Conservation (phyloP, 148 eudicot species). For the Bassia scoparia region DNA sequence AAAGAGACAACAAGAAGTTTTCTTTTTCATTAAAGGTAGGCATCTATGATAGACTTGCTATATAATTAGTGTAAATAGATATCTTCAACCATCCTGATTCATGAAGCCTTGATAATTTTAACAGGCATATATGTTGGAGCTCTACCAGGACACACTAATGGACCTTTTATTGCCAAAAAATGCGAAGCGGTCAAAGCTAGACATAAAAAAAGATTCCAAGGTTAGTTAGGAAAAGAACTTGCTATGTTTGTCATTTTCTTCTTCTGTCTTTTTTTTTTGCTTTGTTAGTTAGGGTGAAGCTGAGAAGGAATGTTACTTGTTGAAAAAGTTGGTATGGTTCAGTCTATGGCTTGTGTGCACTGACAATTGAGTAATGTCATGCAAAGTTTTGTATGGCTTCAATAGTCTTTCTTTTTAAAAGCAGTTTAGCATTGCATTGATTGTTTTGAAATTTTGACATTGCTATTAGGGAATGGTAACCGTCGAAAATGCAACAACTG, state of each 20-base stretch:
- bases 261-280: neutral
- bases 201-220: constrained; percentile 92
- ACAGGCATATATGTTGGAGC: constrained; percentile 92
- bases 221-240: constrained; percentile 27
- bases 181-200: constrained; percentile 66
- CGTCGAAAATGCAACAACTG: constrained; percentile 73
- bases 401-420: neutral
- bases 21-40: constrained; percentile 89
- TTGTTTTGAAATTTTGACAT: neutral
- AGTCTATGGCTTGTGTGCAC: no score
- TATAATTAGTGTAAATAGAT: neutral
- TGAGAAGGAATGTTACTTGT: no score
- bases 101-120: constrained; percentile 4
- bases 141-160: constrained; percentile 86
- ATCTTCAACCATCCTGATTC: neutral
- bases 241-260: neutral
- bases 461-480: constrained; percentile 80
- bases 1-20: constrained; percentile 68
- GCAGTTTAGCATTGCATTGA: neutral
- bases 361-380: no score
- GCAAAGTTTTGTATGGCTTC: no score
- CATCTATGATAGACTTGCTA: constrained; percentile 6
- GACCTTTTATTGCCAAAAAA: constrained; percentile 83
- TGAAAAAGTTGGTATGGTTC: no score
- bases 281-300: neutral